Evolutionary conservation across 345 rosid genomes (phyloP), one percentile per base, ranked within the genome.

Genomic region (Citrus mangshanensis): DNA sequence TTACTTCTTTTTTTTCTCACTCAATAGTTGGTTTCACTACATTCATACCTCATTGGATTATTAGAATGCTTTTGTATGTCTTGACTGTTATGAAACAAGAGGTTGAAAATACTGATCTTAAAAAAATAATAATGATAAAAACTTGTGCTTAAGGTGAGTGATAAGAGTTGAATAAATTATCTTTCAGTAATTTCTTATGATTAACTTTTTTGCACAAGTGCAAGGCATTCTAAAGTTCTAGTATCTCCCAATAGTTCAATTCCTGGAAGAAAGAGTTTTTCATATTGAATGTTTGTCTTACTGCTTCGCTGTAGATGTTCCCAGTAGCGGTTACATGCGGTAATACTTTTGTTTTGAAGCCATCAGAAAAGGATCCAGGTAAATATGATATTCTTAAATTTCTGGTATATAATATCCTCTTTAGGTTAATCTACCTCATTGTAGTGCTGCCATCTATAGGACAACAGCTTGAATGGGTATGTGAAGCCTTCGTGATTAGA

Each of bases 351-450:
- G 83, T 95, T 77, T 84, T 93, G 68, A 95, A 95, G 93, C 99
- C 98, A 83, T 93, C 99, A 3, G 99, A 95, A 84, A 95, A 95
- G 84, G 99, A 93, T 85, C 99, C 99, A 7, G 99, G 99, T 91
- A 77, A 87, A 81, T 76, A 18, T 68, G 34, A 51, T 58, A 60
- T 74, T 74, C 58, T 51, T n/a, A 34, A 7, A 42, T 7, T 7
- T 74, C 18, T 59, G 62, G 14, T 54, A 51, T 62, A 38, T 7
- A 37, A 67, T 14, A 61, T 34, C 13, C 14, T 13, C 24, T 61
- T 3, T 3, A 14, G 51, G 9, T 7, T 70, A 34, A 22, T 25
- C 28, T 58, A 66, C 35, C 54, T 66, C 12, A 9, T 34, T 27
- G 68, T 46, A 74, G 34, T 67, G 5, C 28, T 25, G 74, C 30